Base-by-base conservation (phyloP, 495 filamentous ascomycete genomes). In the Aspergillus wentii region DNA sequence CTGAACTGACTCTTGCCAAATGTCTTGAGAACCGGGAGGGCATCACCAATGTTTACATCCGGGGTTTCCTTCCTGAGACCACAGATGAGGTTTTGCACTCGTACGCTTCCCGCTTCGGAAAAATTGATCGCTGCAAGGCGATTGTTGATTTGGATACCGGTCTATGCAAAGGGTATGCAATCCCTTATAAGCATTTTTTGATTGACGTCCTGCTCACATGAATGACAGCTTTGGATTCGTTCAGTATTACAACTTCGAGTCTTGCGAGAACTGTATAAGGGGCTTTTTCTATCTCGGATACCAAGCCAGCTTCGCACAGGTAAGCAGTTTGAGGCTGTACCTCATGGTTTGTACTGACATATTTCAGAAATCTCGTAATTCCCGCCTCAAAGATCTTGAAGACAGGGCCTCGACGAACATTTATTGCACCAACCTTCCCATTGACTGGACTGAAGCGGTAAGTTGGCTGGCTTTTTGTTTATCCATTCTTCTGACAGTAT, bases 11-110 rank as follows among this genome's bases (percentile, higher is more conserved):
- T 21, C 77, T 95, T 20, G 87, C 90, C 44, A 88, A 95, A 63
- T 88, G 88, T 49, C 70, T 97, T 32, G 85, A 94, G 58, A 97
- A 97, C 48, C 83, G 85, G 25, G 86, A 78, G 55, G 84, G 67
- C 49, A 90, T 76, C 71, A 97, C 76, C 33, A 99, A 99, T 48
- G 91, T 99, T 44, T 99, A 99, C 66, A 94, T 99, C 42, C 84
- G 92, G 36, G 92, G 92, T 11, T 80, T 99, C 34, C 85, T 87
- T 30, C 94, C 94, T 0, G 86, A 92, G 49, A 97, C 91, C 0
- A 89, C 91, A 34, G 92, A 99, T 57, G 85, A 94, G 33, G 83
- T 91, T 53, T 68, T 99, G 28, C 74, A 84, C 39, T 68, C 69
- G 11, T 96, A 92, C 68, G 86, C 88, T 11, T 69, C 74, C 41